Conservation (phyloP, 140 eudicot species). For the Anethum foeniculum region DNA sequence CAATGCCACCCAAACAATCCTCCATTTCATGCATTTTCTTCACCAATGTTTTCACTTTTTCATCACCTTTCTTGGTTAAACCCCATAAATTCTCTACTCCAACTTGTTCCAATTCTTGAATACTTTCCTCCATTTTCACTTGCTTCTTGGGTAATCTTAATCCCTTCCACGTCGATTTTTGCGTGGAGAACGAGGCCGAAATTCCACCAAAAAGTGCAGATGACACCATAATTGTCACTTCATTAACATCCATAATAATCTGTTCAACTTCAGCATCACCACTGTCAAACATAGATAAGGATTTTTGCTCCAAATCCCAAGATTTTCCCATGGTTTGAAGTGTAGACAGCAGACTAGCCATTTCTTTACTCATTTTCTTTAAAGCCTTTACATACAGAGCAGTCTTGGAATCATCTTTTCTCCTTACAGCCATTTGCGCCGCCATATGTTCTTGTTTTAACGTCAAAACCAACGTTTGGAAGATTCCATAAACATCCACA, state of each 20-base stretch:
- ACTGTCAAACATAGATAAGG: constrained; percentile 16
- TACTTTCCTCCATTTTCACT: background rate
- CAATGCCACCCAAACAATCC: constrained; percentile 66
- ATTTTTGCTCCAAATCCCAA: background rate
- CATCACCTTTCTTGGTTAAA: constrained; percentile 41
- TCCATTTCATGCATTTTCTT: constrained; percentile 66
- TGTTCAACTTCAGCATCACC: constrained; percentile 37
- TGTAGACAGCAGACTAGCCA: constrained; percentile 37
- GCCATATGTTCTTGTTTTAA: constrained; percentile 52
- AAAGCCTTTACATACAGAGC: constrained; percentile 36
- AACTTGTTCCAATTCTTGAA: constrained; percentile 12
- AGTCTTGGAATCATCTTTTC: constrained; percentile 45
- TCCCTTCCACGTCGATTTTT: constrained; percentile 44
- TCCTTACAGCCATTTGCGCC: constrained; percentile 59
- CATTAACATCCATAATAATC: constrained; percentile 34
- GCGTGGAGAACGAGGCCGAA: constrained; percentile 25
- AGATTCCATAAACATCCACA: constrained; percentile 69
- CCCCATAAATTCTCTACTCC: constrained; percentile 6
- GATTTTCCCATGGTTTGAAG: constrained; percentile 30
- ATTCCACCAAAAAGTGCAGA: constrained; percentile 48
- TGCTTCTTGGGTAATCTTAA: constrained; percentile 25
- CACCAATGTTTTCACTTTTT: constrained; percentile 40
- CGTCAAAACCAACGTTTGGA: constrained; percentile 48
- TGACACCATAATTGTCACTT: constrained; percentile 41
- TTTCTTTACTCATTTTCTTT: constrained; percentile 50